Percentiles rank a stretch among this genome's conserved stretches.
Conservation (phyloP, 2,329 filamentous ascomycete species). For the Penicillium glabrum region DNA sequence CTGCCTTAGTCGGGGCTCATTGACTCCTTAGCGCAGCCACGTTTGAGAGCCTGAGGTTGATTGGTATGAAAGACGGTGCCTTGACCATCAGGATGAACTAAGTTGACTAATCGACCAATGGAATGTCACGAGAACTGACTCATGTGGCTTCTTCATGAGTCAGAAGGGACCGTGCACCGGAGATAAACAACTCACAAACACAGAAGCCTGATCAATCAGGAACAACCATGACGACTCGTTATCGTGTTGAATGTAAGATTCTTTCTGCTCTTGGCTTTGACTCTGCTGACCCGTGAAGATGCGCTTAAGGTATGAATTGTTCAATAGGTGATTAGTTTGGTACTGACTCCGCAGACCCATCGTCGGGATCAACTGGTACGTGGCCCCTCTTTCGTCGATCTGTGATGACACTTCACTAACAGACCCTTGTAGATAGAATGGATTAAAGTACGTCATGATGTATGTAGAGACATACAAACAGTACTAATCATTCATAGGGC, state of each 20-base stretch:
- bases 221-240: conserved; percentile 47
- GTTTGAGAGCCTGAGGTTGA: background rate
- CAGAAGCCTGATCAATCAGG: background rate
- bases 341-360: conserved; percentile 62
- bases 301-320: conserved; percentile 58
- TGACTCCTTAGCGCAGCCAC: background rate
- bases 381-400: background rate
- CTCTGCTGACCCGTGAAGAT: conserved; percentile 46
- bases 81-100: background rate
- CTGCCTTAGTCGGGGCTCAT: background rate
- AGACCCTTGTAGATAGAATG: conserved; percentile 65
- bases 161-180: background rate
- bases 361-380: conserved; percentile 80
- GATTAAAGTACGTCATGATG: conserved; percentile 67
- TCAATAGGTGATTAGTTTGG: conserved; percentile 1
- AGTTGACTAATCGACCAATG: background rate
- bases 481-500: conserved; percentile 43
- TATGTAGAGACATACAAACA: background rate
- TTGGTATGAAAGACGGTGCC: background rate
- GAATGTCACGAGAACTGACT: background rate
- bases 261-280: background rate
- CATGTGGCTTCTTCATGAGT: background rate
- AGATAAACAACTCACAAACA: background rate
- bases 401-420: background rate
- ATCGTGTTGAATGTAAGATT: conserved; percentile 69